Base-by-base conservation (phyloP, 2,329 filamentous ascomycete genomes). In the Colletotrichum neosansevieriae region DNA sequence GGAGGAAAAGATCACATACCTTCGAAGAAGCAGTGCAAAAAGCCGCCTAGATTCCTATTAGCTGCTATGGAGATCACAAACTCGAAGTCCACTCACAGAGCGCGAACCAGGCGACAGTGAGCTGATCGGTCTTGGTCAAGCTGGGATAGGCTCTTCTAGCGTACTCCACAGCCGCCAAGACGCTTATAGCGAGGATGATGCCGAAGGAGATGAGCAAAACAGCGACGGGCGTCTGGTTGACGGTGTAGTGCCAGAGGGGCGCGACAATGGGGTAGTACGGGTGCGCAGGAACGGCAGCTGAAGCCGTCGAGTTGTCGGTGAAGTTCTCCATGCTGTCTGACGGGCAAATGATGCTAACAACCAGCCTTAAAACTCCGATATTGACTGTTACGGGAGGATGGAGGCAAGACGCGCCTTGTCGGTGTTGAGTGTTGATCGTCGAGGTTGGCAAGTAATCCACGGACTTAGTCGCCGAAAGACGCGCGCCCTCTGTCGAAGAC, bases 11-110 rank as follows among this genome's bases (percentile, higher is more conserved):
- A 6, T 19, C 19, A 66, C 77, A 70, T 72, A 88, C 91, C 92
- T 82, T 97, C 94, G 77, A 97, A 97, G 75, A 92, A 90, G 63
- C 91, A 85, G 79, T 97, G 94, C 42, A 97, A 83, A 72, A 86
- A 88, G 2, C 88, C 89, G 73, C 87, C 88, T 91, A 58, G 2
- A 57, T 19, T 12, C 4, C 59, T 24, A 21, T 21, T 42, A 51
- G 58, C 21, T 73, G 70, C 53, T 34, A 19, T 24, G 17, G n/a
- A 12, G 34, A 21, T 50, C 59, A 54, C 62, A 34, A 12, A 51
- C 47, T 24, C 2, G 40, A 6, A 19, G 3, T 13, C 19, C 40
- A 78, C 85, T 74, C 73, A 88, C 87, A 88, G 50, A 88, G 71
- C 2, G 84, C 78, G 72, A 89, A 89, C 87, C 87, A 89, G 13